phyloP scores from a whole-genome alignment of 73 alveolate species.

The Paramecium tetraurelia region DNA sequence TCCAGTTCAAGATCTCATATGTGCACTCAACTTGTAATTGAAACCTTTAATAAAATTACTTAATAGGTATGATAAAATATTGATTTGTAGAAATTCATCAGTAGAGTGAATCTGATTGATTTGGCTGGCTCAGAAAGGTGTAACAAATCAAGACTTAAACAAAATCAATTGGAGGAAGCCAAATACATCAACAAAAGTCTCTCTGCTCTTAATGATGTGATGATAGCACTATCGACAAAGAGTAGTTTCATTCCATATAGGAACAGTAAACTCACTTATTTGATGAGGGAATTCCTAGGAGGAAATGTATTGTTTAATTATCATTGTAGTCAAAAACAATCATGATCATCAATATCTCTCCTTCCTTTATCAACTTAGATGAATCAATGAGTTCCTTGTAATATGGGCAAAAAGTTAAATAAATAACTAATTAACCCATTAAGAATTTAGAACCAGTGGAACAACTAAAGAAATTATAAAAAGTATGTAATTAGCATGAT shows the following conservation, averaged over 20 bases:
- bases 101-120: conserved; percentile 85
- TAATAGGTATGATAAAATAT: neutral
- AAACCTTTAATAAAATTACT: neutral
- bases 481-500: neutral
- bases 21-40: neutral
- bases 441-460: conserved; percentile 20
- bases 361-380: conserved; percentile 62
- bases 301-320: conserved; percentile 71
- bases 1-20: conserved; percentile 78
- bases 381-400: conserved; percentile 52
- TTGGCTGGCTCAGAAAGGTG: conserved; percentile 97
- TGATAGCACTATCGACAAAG: conserved; percentile 65
- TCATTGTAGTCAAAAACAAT: conserved; percentile 84
- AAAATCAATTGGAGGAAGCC: conserved; percentile 86
- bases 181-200: conserved; percentile 86
- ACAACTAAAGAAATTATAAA: neutral
- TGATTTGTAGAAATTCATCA: conserved; percentile 64
- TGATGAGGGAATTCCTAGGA: conserved; percentile 77
- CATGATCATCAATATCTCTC: conserved; percentile 93
- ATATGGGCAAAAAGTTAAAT: conserved; percentile 61
- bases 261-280: conserved; percentile 80
- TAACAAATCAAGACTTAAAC: conserved; percentile 85
- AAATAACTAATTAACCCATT: conserved; percentile 49
- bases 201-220: conserved; percentile 85
- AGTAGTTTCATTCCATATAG: conserved; percentile 75